phyloP scores from a whole-genome alignment of 2,329 filamentous ascomycete genomes.

The Diaporthe citri region DNA sequence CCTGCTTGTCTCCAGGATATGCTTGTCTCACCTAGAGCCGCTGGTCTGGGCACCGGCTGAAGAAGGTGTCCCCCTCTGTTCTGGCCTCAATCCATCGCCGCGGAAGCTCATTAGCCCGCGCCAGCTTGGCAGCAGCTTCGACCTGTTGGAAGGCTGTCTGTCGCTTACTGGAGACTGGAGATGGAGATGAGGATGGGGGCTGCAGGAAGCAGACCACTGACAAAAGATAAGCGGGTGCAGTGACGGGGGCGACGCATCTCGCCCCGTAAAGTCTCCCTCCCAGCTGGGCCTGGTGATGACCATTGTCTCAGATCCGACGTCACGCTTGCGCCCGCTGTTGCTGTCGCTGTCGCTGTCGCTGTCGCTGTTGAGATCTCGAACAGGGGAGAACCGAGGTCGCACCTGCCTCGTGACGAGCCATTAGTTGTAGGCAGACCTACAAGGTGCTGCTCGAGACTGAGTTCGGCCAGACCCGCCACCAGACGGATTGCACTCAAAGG shows the following conservation, averaged over 20 bases:
- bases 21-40: constrained; percentile 12
- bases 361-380: background rate
- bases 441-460: background rate
- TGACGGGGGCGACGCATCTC: background rate
- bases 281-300: background rate
- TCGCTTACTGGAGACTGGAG: background rate
- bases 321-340: constrained; percentile 4
- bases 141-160: background rate
- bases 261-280: background rate
- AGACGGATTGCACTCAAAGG: background rate
- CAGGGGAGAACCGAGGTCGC: background rate
- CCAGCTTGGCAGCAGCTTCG: constrained; percentile 13
- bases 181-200: background rate
- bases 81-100: background rate
- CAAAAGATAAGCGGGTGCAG: background rate
- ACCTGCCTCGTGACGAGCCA: background rate
- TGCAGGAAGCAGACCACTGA: background rate
- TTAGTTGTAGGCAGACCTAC: background rate
- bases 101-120: background rate
- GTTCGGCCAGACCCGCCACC: background rate
- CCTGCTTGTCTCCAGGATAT: constrained; percentile 21
- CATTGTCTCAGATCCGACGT: constrained; percentile 18
- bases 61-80: constrained; percentile 9
- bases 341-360: background rate
- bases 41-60: background rate